These are phyloP conservation scores for Cercospora beticola DNA, from an alignment of 2,329 filamentous ascomycete genomes.

Conservation along the genomic window DNA sequence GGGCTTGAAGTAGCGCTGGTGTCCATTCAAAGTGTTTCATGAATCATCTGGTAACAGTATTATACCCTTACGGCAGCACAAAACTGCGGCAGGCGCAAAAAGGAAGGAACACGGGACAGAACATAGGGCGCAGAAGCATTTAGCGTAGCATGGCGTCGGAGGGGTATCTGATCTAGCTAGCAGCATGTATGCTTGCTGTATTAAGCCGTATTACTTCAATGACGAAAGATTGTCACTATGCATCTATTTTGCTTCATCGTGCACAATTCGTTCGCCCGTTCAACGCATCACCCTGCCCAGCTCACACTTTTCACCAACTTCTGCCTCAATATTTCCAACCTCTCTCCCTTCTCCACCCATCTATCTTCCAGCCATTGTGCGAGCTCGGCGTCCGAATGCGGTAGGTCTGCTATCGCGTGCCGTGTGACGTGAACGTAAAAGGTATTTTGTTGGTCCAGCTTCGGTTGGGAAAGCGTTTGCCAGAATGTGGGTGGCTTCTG, in stretches of 20 bases:
- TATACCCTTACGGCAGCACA: slow-evolving; percentile 1
- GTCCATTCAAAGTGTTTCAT: neutral
- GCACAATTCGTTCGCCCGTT: neutral
- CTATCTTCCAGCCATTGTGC: slow-evolving; percentile 39
- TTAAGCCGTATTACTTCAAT: neutral
- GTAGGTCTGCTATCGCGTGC: slow-evolving; percentile 33
- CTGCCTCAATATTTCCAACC: slow-evolving; percentile 34
- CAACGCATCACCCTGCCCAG: neutral
- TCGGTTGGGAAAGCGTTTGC: slow-evolving; percentile 32
- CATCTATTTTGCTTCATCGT: neutral
- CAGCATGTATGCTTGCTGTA: neutral
- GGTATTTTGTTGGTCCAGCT: slow-evolving; percentile 31
- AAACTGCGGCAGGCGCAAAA: neutral
- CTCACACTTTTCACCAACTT: neutral
- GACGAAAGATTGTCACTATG: neutral
- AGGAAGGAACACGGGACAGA: neutral
- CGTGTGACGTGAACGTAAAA: slow-evolving; percentile 40
- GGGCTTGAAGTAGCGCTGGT: neutral
- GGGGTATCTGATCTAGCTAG: neutral
- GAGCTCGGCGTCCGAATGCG: slow-evolving; percentile 33
- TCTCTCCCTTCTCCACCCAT: slow-evolving; percentile 40
- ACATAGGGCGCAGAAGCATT: neutral
- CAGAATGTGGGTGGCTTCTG: slow-evolving; percentile 37
- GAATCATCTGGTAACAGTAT: neutral
- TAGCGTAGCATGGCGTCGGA: neutral